Conservation (phyloP, 2,329 filamentous ascomycete species). For the Fonsecaea nubica region DNA sequence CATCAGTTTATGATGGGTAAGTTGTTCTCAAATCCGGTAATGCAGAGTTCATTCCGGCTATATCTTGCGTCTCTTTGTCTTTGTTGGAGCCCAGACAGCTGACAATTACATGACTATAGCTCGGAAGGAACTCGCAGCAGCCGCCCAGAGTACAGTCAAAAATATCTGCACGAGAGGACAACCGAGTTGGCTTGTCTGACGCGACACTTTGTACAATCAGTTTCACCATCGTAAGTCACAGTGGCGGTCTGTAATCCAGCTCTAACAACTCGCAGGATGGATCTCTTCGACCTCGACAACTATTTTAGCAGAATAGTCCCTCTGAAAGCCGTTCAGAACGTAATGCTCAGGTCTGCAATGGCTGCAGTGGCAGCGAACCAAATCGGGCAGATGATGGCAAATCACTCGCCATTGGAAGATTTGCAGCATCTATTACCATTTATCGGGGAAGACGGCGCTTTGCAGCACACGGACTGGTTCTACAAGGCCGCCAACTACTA, state of each 20-base stretch:
- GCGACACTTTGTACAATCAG: slow-evolving; percentile 46
- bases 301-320: slow-evolving; percentile 50
- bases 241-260: neutral
- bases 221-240: slow-evolving; percentile 43
- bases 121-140: slow-evolving; percentile 29
- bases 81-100: neutral
- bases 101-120: slow-evolving; percentile 12
- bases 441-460: slow-evolving; percentile 25
- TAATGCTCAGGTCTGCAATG: slow-evolving; percentile 47
- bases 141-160: slow-evolving; percentile 36
- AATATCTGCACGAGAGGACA: slow-evolving; percentile 34
- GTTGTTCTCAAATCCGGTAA: neutral
- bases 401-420: slow-evolving; percentile 26
- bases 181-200: slow-evolving; percentile 48
- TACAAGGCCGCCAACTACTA: slow-evolving; percentile 68
- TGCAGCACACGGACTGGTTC: slow-evolving; percentile 60
- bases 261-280: slow-evolving; percentile 42
- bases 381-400: slow-evolving; percentile 39
- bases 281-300: slow-evolving; percentile 50
- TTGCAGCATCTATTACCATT: slow-evolving; percentile 33
- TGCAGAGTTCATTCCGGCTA: neutral
- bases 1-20: slow-evolving; percentile 32
- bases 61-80: neutral
- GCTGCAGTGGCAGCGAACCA: slow-evolving; percentile 51
- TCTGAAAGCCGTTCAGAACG: slow-evolving; percentile 46